phyloP scores from a whole-genome alignment of 129 eudicot species.

The Erigeron canadensis region DNA sequence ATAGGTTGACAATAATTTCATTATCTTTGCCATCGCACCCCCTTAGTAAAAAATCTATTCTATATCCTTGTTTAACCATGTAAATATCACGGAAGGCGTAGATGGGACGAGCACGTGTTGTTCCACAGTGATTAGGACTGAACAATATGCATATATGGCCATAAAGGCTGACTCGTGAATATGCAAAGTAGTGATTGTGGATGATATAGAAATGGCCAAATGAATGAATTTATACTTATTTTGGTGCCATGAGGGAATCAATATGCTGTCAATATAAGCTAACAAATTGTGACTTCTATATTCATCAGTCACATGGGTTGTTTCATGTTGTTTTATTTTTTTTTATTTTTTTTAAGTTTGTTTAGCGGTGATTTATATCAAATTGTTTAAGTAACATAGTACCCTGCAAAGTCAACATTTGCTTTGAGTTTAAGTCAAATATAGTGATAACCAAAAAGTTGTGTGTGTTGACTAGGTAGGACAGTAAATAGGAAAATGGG shows the following conservation, averaged over 20 bases:
- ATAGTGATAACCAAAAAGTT: background rate
- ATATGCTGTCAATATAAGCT: background rate
- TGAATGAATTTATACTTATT: background rate
- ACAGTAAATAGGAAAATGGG: background rate
- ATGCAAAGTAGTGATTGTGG: too few relatives aligned
- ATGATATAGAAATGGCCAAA: conserved; percentile 5
- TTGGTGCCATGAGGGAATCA: background rate
- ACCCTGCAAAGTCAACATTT: conserved; percentile 2
- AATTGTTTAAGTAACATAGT: background rate
- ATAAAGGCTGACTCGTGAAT: too few relatives aligned
- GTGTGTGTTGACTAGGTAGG: background rate
- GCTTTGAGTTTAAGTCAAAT: background rate
- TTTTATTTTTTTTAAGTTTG: background rate
- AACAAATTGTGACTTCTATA: conserved; percentile 2
- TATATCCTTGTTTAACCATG: too few relatives aligned
- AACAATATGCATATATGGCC: too few relatives aligned
- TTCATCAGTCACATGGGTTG: conserved; percentile 7
- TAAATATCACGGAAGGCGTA: too few relatives aligned
- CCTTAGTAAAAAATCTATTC: too few relatives aligned
- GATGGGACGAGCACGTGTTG: too few relatives aligned
- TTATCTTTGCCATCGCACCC: too few relatives aligned
- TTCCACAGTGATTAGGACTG: too few relatives aligned
- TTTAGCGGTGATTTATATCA: background rate
- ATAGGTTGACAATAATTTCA: too few relatives aligned
- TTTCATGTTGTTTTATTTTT: background rate